phyloP scores from a whole-genome alignment of 306 rosid species.

The Alnus glutinosa region DNA sequence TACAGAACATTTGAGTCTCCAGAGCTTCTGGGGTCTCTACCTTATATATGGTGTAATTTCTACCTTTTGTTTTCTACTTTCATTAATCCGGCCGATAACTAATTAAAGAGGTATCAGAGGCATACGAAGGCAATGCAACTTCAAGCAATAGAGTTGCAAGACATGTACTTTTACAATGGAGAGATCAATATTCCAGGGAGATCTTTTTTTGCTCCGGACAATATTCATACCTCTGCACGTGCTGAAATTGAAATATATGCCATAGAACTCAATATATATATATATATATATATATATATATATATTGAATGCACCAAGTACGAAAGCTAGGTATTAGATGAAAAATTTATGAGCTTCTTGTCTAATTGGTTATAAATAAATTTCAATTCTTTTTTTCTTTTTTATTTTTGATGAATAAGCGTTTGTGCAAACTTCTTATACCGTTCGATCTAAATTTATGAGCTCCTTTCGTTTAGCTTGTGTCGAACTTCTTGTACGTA shows the following conservation, averaged over 20 bases:
- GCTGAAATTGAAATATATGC: not conserved
- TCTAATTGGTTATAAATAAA: no score
- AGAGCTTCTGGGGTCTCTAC: constrained; percentile 58
- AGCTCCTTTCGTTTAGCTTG: no score
- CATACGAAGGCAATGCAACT: constrained; percentile 20
- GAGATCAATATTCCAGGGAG: not conserved
- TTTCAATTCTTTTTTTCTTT: no score
- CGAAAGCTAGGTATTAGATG: no score
- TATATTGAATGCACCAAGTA: no score
- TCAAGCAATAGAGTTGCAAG: constrained; percentile 11
- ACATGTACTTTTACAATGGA: constrained; percentile 3
- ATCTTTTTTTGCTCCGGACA: not conserved
- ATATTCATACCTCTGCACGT: not conserved
- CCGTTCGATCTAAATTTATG: no score
- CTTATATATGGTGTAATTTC: constrained; percentile 51
- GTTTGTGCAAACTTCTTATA: no score
- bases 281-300: no score
- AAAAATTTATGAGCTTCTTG: no score
- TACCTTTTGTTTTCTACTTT: constrained; percentile 46
- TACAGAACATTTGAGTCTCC: constrained; percentile 38
- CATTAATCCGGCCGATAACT: constrained; percentile 11
- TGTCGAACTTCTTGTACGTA: no score
- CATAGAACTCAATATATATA: not conserved
- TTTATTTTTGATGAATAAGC: no score
- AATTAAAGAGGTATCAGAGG: constrained; percentile 9